These are phyloP conservation scores for Eucalyptus polyanthemos DNA, from an alignment of 345 rosid species.

Conservation along the genomic window DNA sequence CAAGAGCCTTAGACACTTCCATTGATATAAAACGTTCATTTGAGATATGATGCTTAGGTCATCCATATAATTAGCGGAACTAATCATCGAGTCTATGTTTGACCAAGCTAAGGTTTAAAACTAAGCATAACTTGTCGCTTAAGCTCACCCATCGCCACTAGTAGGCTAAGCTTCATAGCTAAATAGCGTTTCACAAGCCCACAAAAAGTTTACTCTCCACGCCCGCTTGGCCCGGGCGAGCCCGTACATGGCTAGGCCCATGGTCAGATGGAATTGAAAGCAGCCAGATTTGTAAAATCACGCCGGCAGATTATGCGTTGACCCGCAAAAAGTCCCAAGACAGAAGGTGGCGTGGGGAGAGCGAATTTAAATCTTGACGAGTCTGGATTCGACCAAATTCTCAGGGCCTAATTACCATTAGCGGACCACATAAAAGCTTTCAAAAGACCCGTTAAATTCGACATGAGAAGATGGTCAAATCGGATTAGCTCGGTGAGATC, in stretches of 20 bases:
- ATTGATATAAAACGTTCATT: too few relatives aligned
- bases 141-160: not conserved
- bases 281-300: not conserved
- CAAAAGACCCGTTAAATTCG: too few relatives aligned
- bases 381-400: constrained; percentile 7
- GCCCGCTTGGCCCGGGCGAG: not conserved
- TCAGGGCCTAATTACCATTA: constrained; percentile 13
- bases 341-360: constrained; percentile 8
- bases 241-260: not conserved
- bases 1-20: too few relatives aligned
- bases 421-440: not conserved
- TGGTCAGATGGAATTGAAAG: not conserved
- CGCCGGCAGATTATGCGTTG: not conserved
- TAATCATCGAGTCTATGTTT: not conserved
- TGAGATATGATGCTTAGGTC: too few relatives aligned
- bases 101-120: not conserved
- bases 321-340: constrained; percentile 15
- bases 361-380: constrained; percentile 14
- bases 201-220: not conserved
- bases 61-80: not conserved
- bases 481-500: not conserved
- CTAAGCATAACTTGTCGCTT: too few relatives aligned
- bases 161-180: not conserved
- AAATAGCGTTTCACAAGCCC: not conserved
- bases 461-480: not conserved